phyloP scores from a whole-genome alignment of 345 rosid genomes.

The Lepidium sativum region DNA sequence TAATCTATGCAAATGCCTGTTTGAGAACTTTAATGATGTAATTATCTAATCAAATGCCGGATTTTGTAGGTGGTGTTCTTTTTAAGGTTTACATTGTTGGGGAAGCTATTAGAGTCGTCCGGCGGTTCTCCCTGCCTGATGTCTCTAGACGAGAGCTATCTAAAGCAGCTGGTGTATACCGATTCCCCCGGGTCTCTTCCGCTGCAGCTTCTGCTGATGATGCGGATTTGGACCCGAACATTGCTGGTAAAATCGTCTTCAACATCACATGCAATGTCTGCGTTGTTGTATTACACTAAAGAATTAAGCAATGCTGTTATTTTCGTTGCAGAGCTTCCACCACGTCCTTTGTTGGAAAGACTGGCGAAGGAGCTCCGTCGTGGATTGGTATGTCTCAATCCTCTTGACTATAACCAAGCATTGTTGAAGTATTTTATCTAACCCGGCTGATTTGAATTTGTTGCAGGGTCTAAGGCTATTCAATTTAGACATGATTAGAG shows the following conservation, averaged over 20 bases:
- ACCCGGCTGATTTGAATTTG: background rate
- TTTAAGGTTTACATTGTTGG: constrained; percentile 83
- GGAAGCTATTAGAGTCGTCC: constrained; percentile 71
- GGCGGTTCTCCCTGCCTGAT: constrained; percentile 80
- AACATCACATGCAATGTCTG: background rate
- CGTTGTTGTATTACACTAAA: background rate
- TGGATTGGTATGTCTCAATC: constrained; percentile 38
- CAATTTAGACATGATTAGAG: constrained; percentile 74
- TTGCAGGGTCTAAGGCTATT: constrained; percentile 63
- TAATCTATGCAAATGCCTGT: background rate
- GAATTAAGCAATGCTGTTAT: background rate
- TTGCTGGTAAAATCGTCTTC: constrained; percentile 37
- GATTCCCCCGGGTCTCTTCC: constrained; percentile 65
- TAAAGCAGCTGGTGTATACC: constrained; percentile 40
- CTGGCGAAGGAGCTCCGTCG: constrained; percentile 68
- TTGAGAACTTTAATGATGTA: background rate
- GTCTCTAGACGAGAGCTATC: constrained; percentile 55
- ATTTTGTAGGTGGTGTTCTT: constrained; percentile 56
- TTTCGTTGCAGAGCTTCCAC: constrained; percentile 62
- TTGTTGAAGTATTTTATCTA: background rate
- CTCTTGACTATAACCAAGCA: background rate
- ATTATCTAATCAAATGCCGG: background rate
- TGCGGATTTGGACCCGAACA: constrained; percentile 53
- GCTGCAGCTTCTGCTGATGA: constrained; percentile 71
- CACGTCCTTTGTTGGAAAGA: constrained; percentile 64